Evolutionary conservation across 768 basidiomycete species (phyloP).

Genomic region (Ramaria sp.): DNA sequence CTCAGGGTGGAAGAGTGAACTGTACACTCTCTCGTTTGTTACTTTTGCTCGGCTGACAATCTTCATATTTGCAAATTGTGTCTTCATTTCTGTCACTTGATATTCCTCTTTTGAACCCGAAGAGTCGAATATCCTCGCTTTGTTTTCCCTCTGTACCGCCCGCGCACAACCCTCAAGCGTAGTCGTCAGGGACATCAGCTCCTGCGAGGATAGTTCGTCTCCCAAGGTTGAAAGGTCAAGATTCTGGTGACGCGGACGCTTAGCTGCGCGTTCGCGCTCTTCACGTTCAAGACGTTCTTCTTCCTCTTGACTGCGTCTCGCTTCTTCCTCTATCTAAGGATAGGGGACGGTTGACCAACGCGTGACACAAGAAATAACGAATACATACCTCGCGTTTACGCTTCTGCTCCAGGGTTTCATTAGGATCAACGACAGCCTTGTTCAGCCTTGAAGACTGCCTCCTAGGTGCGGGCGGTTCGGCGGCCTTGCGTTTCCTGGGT

Average conservation of each 20-base stretch:
- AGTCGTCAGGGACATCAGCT: conserved; percentile 34
- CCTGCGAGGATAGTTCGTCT: conserved; percentile 36
- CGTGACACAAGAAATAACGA: neutral
- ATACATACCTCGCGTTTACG: conserved; percentile 52
- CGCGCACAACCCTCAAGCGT: conserved; percentile 31
- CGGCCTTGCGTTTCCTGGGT: conserved; percentile 39
- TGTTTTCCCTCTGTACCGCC: conserved; percentile 28
- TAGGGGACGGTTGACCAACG: neutral
- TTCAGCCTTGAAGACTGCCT: conserved; percentile 59
- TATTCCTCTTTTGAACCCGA: conserved; percentile 30
- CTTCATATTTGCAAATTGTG: conserved; percentile 43
- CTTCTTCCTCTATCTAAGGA: conserved; percentile 39
- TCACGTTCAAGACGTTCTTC: conserved; percentile 52
- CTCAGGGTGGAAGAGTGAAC: conserved; percentile 74
- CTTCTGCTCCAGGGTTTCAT: conserved; percentile 56
- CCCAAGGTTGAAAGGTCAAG: conserved; percentile 49
- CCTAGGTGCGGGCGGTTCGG: conserved; percentile 35
- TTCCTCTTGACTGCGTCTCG: conserved; percentile 41
- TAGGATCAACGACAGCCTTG: conserved; percentile 36
- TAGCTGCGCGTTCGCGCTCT: conserved; percentile 51
- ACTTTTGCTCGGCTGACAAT: conserved; percentile 77
- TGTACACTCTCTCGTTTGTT: conserved; percentile 63
- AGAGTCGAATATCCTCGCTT: conserved; percentile 40
- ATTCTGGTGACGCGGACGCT: conserved; percentile 57
- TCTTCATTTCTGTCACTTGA: conserved; percentile 43